Conservation (phyloP, 2,329 filamentous ascomycete genomes). For the Fusarium udum region DNA sequence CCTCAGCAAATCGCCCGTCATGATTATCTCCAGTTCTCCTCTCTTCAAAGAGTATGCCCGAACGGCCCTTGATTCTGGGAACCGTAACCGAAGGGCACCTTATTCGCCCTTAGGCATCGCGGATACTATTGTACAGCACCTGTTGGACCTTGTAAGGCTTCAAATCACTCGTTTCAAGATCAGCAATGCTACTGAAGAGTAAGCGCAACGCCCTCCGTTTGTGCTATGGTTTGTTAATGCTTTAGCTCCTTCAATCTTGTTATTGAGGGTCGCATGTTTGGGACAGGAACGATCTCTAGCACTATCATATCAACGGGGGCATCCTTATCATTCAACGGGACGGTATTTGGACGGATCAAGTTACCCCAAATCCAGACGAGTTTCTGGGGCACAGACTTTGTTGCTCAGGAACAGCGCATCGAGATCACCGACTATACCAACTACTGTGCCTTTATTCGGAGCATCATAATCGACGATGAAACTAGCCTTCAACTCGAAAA, state of each 20-base stretch:
- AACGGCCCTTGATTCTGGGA: slow-evolving; percentile 24
- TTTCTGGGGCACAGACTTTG: slow-evolving; percentile 42
- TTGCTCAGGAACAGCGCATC: slow-evolving; percentile 43
- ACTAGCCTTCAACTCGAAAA: slow-evolving; percentile 45
- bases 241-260: slow-evolving; percentile 45
- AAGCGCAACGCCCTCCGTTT: background rate
- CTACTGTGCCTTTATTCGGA: slow-evolving; percentile 46
- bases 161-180: slow-evolving; percentile 46
- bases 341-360: slow-evolving; percentile 44
- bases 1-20: background rate
- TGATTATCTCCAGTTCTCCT: slow-evolving; percentile 39
- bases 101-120: slow-evolving; percentile 31
- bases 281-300: slow-evolving; percentile 45
- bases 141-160: slow-evolving; percentile 43
- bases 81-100: background rate
- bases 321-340: slow-evolving; percentile 45
- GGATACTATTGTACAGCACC: slow-evolving; percentile 43
- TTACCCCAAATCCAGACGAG: slow-evolving; percentile 45
- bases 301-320: slow-evolving; percentile 44
- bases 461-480: slow-evolving; percentile 43
- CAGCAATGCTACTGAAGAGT: slow-evolving; percentile 45
- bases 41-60: slow-evolving; percentile 43
- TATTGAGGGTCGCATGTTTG: slow-evolving; percentile 45
- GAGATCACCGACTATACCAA: slow-evolving; percentile 42
- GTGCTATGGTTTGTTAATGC: background rate